These are phyloP conservation scores for Neopestalotiopsis rosae DNA, from an alignment of 2,329 filamentous ascomycete species.

Conservation along the genomic window DNA sequence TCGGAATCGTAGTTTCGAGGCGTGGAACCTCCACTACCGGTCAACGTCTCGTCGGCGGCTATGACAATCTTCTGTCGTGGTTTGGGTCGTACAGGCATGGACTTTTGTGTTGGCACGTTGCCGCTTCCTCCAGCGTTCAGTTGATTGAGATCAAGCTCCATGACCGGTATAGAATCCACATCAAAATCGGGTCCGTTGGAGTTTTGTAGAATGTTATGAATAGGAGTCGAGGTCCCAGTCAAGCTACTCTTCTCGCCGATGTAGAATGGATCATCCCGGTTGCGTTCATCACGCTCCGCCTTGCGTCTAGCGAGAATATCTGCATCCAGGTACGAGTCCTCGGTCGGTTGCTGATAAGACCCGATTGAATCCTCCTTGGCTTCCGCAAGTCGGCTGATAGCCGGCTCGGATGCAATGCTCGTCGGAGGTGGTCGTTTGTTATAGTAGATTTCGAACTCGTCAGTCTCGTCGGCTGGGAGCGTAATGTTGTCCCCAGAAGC, in stretches of 20 bases:
- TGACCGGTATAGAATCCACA: constrained; percentile 93
- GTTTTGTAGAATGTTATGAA: constrained; percentile 76
- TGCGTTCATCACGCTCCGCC: constrained; percentile 78
- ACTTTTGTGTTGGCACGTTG: constrained; percentile 35
- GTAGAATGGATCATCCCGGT: constrained; percentile 95
- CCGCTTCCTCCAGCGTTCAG: constrained; percentile 39
- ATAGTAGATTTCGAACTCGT: constrained; percentile 73
- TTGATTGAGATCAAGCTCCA: constrained; percentile 82
- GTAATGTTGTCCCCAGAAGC: constrained; percentile 58
- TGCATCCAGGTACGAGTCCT: constrained; percentile 72
- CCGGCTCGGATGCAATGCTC: constrained; percentile 60
- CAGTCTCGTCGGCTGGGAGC: constrained; percentile 58
- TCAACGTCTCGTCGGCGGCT: constrained; percentile 75
- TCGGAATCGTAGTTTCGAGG: constrained; percentile 60
- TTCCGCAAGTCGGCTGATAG: constrained; percentile 58
- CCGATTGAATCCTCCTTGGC: constrained; percentile 48
- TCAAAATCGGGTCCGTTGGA: constrained; percentile 82
- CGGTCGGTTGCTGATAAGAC: constrained; percentile 65
- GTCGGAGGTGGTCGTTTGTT: constrained; percentile 59
- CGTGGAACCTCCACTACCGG: constrained; percentile 53
- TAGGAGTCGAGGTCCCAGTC: constrained; percentile 73
- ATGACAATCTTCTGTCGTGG: constrained; percentile 69
- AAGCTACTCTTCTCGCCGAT: constrained; percentile 64
- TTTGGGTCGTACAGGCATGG: constrained; percentile 40
- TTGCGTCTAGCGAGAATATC: constrained; percentile 77